These are phyloP conservation scores for Thraustotheca clavata DNA, from an alignment of 352 stramenopile species.

Conservation along the genomic window DNA sequence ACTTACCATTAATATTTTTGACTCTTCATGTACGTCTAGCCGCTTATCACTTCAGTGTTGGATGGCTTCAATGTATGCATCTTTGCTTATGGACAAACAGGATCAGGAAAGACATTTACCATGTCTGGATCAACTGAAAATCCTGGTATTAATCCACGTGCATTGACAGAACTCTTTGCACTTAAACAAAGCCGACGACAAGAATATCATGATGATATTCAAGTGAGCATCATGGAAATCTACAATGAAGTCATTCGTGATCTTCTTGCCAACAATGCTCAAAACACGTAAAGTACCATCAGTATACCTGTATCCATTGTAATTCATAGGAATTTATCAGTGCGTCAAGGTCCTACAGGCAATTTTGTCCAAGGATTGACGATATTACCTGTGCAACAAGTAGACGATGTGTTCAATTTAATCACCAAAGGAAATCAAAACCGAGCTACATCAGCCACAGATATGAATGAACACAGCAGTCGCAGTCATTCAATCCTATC, in stretches of 20 bases:
- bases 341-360: slow-evolving; percentile 68
- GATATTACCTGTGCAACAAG: slow-evolving; percentile 53
- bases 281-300: slow-evolving; percentile 34
- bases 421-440: slow-evolving; percentile 84
- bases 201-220: slow-evolving; percentile 79
- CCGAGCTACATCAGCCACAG: slow-evolving; percentile 71
- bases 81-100: slow-evolving; percentile 85
- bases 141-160: slow-evolving; percentile 77
- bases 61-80: slow-evolving; percentile 87
- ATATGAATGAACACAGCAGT: slow-evolving; percentile 88
- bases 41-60: slow-evolving; percentile 75
- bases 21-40: slow-evolving; percentile 5
- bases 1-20: not conserved
- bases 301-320: not conserved
- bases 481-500: slow-evolving; percentile 83
- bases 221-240: slow-evolving; percentile 93
- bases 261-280: slow-evolving; percentile 78
- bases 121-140: slow-evolving; percentile 66
- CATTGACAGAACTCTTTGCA: slow-evolving; percentile 75
- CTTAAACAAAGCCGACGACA: slow-evolving; percentile 53
- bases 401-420: slow-evolving; percentile 77
- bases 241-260: slow-evolving; percentile 96
- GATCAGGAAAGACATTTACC: slow-evolving; percentile 81
- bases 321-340: slow-evolving; percentile 48
- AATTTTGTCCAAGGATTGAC: slow-evolving; percentile 82